These are phyloP conservation scores for Excoecaria cochinchinensis DNA, from an alignment of 345 rosid genomes.

Conservation along the genomic window DNA sequence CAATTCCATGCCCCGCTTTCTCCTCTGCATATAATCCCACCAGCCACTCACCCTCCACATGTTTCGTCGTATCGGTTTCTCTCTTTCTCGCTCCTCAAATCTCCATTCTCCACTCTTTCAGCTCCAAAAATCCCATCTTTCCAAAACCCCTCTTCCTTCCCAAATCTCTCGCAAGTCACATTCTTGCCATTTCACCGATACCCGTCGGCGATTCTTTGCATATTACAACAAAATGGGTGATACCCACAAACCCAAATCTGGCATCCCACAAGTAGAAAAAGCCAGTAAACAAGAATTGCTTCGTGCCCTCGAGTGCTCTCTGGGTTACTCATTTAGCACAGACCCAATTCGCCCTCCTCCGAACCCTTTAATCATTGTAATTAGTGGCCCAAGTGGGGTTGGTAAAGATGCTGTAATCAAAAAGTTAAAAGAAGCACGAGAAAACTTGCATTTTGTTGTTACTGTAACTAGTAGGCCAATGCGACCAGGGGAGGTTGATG, in stretches of 20 bases:
- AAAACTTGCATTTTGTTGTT: constrained; percentile 72
- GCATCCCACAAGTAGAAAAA: constrained; percentile 43
- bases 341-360: constrained; percentile 51
- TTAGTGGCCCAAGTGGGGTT: constrained; percentile 89
- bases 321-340: constrained; percentile 49
- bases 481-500: constrained; percentile 77
- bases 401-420: constrained; percentile 91
- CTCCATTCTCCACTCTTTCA: constrained; percentile 19
- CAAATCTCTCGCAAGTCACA: constrained; percentile 5
- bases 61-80: constrained; percentile 48
- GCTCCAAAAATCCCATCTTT: constrained; percentile 19
- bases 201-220: constrained; percentile 24
- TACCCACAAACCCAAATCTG: constrained; percentile 38
- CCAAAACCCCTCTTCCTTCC: constrained; percentile 11
- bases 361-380: constrained; percentile 63
- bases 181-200: background rate
- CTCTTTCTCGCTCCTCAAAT: constrained; percentile 32
- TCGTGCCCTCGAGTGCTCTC: constrained; percentile 67
- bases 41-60: constrained; percentile 22
- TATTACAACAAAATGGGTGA: constrained; percentile 52
- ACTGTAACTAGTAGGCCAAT: constrained; percentile 78
- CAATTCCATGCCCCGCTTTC: constrained; percentile 3
- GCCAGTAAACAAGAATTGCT: constrained; percentile 52
- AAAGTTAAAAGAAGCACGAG: constrained; percentile 53
- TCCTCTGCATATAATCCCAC: background rate